A percentile compares a stretch with the other conserved stretches of the same genome.
Evolutionary conservation across 768 basidiomycete genomes (phyloP).

Genomic region (Tylopilus vinaceipallidus): DNA sequence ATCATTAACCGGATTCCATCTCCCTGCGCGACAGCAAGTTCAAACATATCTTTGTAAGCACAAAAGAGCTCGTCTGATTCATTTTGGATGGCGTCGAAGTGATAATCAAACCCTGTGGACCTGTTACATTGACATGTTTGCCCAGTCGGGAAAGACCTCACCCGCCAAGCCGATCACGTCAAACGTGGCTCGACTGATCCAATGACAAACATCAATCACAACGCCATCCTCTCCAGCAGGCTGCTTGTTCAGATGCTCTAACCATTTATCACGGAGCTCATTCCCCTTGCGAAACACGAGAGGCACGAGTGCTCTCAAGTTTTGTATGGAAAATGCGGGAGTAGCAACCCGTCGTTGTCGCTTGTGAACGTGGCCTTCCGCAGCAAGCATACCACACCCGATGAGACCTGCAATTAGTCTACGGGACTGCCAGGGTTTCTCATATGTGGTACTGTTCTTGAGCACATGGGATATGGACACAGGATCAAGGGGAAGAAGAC

Average conservation of each 20-base stretch:
- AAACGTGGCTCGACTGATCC: conserved; percentile 82
- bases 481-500: conserved; percentile 81
- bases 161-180: conserved; percentile 92
- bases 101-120: conserved; percentile 73
- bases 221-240: conserved; percentile 15
- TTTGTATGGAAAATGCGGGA: conserved; percentile 80
- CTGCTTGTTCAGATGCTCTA: conserved; percentile 40
- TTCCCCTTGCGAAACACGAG: conserved; percentile 68
- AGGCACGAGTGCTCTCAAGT: conserved; percentile 67
- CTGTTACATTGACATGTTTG: neutral
- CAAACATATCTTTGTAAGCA: conserved; percentile 87
- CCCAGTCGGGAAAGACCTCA: conserved; percentile 29
- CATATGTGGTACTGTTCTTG: conserved; percentile 67
- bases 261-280: conserved; percentile 62
- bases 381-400: conserved; percentile 79
- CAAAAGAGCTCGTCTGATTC: conserved; percentile 74
- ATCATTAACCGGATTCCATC: conserved; percentile 44
- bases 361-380: conserved; percentile 75
- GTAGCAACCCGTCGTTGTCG: conserved; percentile 76
- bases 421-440: conserved; percentile 83
- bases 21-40: conserved; percentile 60
- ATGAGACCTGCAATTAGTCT: conserved; percentile 72
- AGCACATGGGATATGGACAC: conserved; percentile 70
- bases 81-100: conserved; percentile 80
- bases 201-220: conserved; percentile 72